These are phyloP conservation scores for Diplodia mutila DNA, from an alignment of 2,329 filamentous ascomycete species.

Conservation along the genomic window DNA sequence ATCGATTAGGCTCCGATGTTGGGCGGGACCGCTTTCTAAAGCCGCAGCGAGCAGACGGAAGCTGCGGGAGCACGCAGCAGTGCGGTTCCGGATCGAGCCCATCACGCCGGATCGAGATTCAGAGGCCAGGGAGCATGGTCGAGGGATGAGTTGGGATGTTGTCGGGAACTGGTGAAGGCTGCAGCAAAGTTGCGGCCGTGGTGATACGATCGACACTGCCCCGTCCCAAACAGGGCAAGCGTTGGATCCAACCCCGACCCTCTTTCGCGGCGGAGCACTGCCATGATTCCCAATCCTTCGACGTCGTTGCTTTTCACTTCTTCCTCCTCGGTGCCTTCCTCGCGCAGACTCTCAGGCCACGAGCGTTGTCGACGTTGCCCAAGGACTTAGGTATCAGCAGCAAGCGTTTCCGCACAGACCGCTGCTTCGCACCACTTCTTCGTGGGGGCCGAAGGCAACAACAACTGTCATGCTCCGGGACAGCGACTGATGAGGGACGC, in stretches of 20 bases:
- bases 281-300: background rate
- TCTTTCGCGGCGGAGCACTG: background rate
- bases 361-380: background rate
- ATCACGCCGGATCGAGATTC: slow-evolving; percentile 4
- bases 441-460: slow-evolving; percentile 7
- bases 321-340: background rate
- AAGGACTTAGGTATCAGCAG: too few species aligned
- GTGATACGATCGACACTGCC: background rate
- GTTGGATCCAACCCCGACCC: background rate
- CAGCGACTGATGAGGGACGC: background rate
- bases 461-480: background rate
- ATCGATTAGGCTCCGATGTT: slow-evolving; percentile 31
- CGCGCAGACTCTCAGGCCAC: background rate
- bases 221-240: background rate
- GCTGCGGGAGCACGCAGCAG: slow-evolving; percentile 36
- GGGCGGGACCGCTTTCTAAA: slow-evolving; percentile 30
- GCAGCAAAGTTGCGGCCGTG: background rate
- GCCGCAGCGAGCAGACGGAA: slow-evolving; percentile 35
- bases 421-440: background rate
- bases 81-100: slow-evolving; percentile 36
- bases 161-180: background rate
- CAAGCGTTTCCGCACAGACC: background rate
- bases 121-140: background rate
- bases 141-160: background rate
- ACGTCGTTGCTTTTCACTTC: background rate